Percentiles rank a stretch among this genome's conserved stretches.
phyloP scores from a whole-genome alignment of 2,329 filamentous ascomycete species.

The Aspergillus quadrilineatus region DNA sequence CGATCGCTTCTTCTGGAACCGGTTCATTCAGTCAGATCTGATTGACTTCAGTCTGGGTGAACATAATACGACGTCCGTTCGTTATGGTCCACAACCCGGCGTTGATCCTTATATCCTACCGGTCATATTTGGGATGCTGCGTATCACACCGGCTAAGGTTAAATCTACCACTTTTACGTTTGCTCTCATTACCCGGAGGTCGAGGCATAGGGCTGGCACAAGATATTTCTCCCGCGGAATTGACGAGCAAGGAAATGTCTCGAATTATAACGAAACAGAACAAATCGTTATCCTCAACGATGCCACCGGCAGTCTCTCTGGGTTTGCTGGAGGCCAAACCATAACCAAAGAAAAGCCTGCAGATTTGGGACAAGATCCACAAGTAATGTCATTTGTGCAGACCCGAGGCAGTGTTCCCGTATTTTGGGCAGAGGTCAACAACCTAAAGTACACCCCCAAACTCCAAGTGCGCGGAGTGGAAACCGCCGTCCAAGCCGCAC shows the following conservation, averaged over 20 bases:
- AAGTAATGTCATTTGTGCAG: slow-evolving; percentile 92
- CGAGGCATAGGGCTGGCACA: slow-evolving; percentile 83
- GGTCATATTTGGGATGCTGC: slow-evolving; percentile 93
- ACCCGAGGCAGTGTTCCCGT: slow-evolving; percentile 94
- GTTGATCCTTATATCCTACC: slow-evolving; percentile 92
- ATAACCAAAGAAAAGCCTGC: slow-evolving; percentile 72
- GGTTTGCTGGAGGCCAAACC: slow-evolving; percentile 73
- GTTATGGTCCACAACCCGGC: slow-evolving; percentile 62
- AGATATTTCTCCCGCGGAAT: slow-evolving; percentile 93
- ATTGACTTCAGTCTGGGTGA: slow-evolving; percentile 77
- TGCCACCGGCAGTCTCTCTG: slow-evolving; percentile 68
- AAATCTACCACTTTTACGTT: slow-evolving; percentile 83
- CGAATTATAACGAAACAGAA: slow-evolving; percentile 98
- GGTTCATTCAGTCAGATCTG: slow-evolving; percentile 83
- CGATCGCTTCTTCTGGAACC: slow-evolving; percentile 99
- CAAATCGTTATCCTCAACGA: slow-evolving; percentile 91
- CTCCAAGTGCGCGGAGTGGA: slow-evolving; percentile 85
- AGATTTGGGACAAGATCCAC: slow-evolving; percentile 68
- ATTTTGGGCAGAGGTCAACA: slow-evolving; percentile 96
- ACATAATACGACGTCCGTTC: slow-evolving; percentile 46
- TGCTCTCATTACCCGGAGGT: slow-evolving; percentile 82
- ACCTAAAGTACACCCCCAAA: slow-evolving; percentile 84
- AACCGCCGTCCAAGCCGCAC: slow-evolving; percentile 72
- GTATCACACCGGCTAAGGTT: slow-evolving; percentile 81
- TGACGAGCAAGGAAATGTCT: slow-evolving; percentile 90